Evolutionary conservation across 2,329 filamentous ascomycete species (phyloP), one percentile per base, ranked within the genome.

Genomic region (Sporothrix inflata): DNA sequence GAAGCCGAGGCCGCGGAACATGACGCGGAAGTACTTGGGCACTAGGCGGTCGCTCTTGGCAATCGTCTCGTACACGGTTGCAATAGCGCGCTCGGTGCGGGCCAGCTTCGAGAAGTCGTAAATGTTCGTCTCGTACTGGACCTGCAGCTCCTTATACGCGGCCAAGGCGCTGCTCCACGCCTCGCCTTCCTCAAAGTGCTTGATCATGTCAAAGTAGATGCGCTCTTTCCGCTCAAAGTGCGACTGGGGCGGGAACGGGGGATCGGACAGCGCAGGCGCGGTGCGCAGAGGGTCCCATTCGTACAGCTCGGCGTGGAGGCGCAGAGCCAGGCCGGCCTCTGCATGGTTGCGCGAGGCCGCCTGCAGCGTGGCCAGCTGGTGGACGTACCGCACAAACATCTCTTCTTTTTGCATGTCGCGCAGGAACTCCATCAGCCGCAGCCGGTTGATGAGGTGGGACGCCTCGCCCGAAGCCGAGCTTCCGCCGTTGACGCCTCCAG

Each of bases 371-470:
- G 94, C 93, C 24, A 98, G 86, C 80, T 98, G 94, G 79, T 98
- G 95, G 16, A 98, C 94, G 78, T 98, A 98, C 75, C 94, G 91
- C 75, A 97, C 92, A 80, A 97, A 98, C 72, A 98, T 97, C 78
- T 98, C 94, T 79, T 97, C 94, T 78, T 97, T 97, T 76, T 97
- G 93, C 91, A 98, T 97, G 79, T 98, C 94, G 75, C 94, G 92
- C 76, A 98, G 87, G 82, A 98, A 98, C 77, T 98, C 94, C 94
- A 98, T 98, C 34, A 98, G 84, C 71, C 93, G 90, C 69, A 98
- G 84, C 0, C 94, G 93, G 80, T 98, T 94, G 81, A 97, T 93
- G 75, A 97, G 92, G 74, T 92, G 89, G 8, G 92, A 91, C 1
- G 92, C 90, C 78, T 97, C 94, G 60, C 89, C 91, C 1, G 75